Conservation (phyloP, 2,329 filamentous ascomycete species). For the Paracamarosporium sp. region DNA sequence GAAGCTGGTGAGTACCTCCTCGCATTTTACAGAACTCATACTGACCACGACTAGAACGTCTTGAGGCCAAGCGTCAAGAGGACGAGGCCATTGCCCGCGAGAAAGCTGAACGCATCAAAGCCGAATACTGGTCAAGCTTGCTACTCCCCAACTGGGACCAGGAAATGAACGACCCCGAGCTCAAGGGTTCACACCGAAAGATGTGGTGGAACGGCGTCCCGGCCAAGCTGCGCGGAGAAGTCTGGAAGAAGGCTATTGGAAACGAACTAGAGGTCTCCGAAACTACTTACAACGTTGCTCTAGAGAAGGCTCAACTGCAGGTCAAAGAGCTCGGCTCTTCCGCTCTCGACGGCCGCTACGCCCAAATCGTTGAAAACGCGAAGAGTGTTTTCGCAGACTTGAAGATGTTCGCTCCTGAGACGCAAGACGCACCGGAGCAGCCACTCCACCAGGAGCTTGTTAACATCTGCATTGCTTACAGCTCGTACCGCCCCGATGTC, state of each 20-base stretch:
- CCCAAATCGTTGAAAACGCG: slow-evolving; percentile 59
- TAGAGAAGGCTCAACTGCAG: slow-evolving; percentile 68
- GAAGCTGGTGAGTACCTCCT: slow-evolving; percentile 57
- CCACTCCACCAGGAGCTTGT: slow-evolving; percentile 72
- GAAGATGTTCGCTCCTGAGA: slow-evolving; percentile 69
- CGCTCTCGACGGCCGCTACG: slow-evolving; percentile 33
- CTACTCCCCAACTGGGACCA: slow-evolving; percentile 78
- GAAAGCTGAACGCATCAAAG: slow-evolving; percentile 57
- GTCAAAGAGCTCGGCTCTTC: slow-evolving; percentile 61
- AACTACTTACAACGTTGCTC: slow-evolving; percentile 72
- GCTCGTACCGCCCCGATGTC: slow-evolving; percentile 82
- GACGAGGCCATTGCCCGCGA: slow-evolving; percentile 59
- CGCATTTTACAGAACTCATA: background rate
- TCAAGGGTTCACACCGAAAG: slow-evolving; percentile 59
- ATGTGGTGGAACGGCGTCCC: slow-evolving; percentile 85
- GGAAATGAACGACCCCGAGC: slow-evolving; percentile 59
- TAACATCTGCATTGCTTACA: slow-evolving; percentile 78
- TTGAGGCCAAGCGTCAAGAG: slow-evolving; percentile 49
- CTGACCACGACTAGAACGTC: slow-evolving; percentile 35
- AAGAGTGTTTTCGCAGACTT: slow-evolving; percentile 73
- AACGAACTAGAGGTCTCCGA: slow-evolving; percentile 74
- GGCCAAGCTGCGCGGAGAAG: slow-evolving; percentile 70
- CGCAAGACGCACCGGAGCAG: slow-evolving; percentile 52
- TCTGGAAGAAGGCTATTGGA: slow-evolving; percentile 75
- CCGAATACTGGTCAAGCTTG: slow-evolving; percentile 75